Evolutionary conservation across 140 eudicot species (phyloP).

Genomic region (Erigeron philadelphicus): DNA sequence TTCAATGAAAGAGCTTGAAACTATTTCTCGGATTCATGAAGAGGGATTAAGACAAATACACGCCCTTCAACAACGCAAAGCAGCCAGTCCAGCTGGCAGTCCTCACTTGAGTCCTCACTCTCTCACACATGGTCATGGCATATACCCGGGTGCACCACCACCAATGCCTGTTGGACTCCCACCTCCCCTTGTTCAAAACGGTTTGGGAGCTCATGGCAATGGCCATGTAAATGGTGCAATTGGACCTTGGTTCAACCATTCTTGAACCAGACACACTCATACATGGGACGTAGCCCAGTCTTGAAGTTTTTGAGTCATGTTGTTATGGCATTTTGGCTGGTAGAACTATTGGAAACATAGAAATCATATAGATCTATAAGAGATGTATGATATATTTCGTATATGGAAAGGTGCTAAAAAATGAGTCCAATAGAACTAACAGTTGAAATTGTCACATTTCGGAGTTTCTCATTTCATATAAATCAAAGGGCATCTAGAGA

Average conservation of each 20-base stretch:
- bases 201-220: conserved; percentile 63
- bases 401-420: conserved; percentile 17
- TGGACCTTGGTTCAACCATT: conserved; percentile 94
- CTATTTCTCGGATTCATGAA: conserved; percentile 83
- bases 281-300: conserved; percentile 5
- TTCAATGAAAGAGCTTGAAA: conserved; percentile 89
- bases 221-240: conserved; percentile 74
- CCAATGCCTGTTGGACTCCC: conserved; percentile 73
- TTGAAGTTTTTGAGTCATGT: conserved; percentile 22
- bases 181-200: conserved; percentile 49
- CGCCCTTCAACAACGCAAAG: conserved; percentile 70
- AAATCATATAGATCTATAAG: conserved; percentile 18
- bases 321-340: conserved; percentile 34
- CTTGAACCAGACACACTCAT: conserved; percentile 30
- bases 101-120: conserved; percentile 51
- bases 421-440: conserved; percentile 30
- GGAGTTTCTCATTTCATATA: conserved; percentile 22
- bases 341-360: conserved; percentile 32
- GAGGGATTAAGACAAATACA: conserved; percentile 87
- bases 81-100: conserved; percentile 52
- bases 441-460: conserved; percentile 29
- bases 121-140: conserved; percentile 51
- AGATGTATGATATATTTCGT: conserved; percentile 11
- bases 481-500: conserved; percentile 19
- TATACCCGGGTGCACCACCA: conserved; percentile 56